Percentiles rank a stretch among this genome's conserved stretches.
These are phyloP conservation scores for Solanum lignicaule DNA, from an alignment of 257 asterid species.

Conservation along the genomic window DNA sequence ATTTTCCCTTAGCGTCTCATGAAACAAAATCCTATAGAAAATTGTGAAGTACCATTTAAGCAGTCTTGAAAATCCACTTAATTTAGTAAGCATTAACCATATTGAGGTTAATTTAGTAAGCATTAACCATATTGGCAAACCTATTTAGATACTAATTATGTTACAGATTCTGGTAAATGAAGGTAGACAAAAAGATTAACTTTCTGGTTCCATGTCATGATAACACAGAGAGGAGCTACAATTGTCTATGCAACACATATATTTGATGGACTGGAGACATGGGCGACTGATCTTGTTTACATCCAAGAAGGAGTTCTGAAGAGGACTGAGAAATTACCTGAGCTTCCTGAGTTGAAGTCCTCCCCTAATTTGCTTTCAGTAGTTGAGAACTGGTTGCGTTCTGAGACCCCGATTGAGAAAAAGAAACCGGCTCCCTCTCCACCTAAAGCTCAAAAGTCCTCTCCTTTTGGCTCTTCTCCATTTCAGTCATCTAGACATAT, in stretches of 20 bases:
- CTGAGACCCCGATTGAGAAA: conserved; percentile 69
- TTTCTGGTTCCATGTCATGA: neutral
- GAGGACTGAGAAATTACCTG: conserved; percentile 62
- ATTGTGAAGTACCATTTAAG: neutral
- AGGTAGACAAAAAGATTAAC: neutral
- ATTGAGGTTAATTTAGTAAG: neutral
- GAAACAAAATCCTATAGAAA: neutral
- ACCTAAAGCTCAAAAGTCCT: conserved; percentile 31
- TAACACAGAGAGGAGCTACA: conserved; percentile 89
- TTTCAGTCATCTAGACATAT: conserved; percentile 83
- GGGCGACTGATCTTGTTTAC: conserved; percentile 88
- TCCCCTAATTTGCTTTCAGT: conserved; percentile 65
- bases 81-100: neutral
- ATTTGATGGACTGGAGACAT: conserved; percentile 89
- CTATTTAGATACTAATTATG: neutral
- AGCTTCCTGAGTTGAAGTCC: conserved; percentile 53
- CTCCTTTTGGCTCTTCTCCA: conserved; percentile 67
- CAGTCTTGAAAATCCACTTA: neutral
- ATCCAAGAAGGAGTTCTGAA: conserved; percentile 75
- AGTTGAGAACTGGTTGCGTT: conserved; percentile 80
- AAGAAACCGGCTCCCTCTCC: conserved; percentile 28
- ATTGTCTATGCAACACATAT: conserved; percentile 92
- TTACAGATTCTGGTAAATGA: neutral
- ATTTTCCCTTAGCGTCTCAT: neutral
- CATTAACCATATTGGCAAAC: neutral